phyloP scores from a whole-genome alignment of 2,329 filamentous ascomycete genomes.

The Fusarium concolor region DNA sequence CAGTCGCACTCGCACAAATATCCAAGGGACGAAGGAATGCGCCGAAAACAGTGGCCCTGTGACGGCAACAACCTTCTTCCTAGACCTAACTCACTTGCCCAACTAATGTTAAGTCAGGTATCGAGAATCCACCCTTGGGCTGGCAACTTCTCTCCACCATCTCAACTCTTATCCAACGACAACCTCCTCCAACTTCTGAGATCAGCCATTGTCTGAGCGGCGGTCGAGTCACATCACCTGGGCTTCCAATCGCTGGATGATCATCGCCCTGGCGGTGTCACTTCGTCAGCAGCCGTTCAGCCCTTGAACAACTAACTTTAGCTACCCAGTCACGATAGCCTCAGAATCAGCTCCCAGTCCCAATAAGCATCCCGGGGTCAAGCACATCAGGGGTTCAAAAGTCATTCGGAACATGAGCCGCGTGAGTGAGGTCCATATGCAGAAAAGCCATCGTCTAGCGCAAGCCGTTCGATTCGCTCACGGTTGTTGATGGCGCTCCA shows the following conservation, averaged over 20 bases:
- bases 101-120: constrained; percentile 23
- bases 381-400: constrained; percentile 10
- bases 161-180: not conserved
- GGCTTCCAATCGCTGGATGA: not conserved
- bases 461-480: constrained; percentile 43
- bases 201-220: not conserved
- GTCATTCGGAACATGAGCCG: constrained; percentile 31
- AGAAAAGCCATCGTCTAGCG: constrained; percentile 45
- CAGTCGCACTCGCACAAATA: not conserved
- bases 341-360: constrained; percentile 18
- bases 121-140: constrained; percentile 23
- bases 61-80: constrained; percentile 25
- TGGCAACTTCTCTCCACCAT: constrained; percentile 10
- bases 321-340: constrained; percentile 25
- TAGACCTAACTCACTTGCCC: constrained; percentile 2
- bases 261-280: not conserved
- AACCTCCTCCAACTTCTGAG: not conserved
- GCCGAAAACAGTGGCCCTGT: constrained; percentile 17
- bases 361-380: constrained; percentile 22
- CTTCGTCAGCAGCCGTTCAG: constrained; percentile 6
- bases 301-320: not conserved
- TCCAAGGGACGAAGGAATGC: constrained; percentile 26
- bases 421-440: constrained; percentile 22
- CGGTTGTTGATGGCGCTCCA: constrained; percentile 38
- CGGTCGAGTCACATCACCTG: not conserved